These are phyloP conservation scores for Pseudocercospora ulei DNA, from an alignment of 2,329 filamentous ascomycete genomes.

Conservation along the genomic window DNA sequence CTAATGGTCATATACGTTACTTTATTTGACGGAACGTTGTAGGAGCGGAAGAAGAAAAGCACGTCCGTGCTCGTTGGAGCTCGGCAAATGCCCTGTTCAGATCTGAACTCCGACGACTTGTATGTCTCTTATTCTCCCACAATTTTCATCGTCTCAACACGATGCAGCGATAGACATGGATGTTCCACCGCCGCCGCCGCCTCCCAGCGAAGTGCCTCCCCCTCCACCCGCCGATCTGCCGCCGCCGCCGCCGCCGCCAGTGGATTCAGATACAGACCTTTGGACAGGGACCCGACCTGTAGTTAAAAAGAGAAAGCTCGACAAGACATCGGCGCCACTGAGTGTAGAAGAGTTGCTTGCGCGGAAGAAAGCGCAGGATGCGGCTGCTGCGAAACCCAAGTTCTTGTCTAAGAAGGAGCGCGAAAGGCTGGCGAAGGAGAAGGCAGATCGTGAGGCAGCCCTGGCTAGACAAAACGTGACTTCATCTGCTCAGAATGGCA, in stretches of 20 bases:
- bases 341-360: conserved; percentile 78
- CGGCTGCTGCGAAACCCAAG: conserved; percentile 74
- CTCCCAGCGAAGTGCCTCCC: conserved; percentile 20
- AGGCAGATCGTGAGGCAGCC: conserved; percentile 58
- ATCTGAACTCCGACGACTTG: too few species aligned
- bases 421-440: conserved; percentile 69
- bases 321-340: conserved; percentile 46
- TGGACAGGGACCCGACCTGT: background rate
- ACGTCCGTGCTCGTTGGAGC: too few species aligned
- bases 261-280: conserved; percentile 1
- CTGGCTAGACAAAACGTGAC: conserved; percentile 49
- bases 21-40: too few species aligned
- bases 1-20: too few species aligned
- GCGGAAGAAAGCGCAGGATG: conserved; percentile 77
- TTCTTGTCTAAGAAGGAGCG: conserved; percentile 77
- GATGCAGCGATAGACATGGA: conserved; percentile 6
- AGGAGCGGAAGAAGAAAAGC: too few species aligned
- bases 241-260: conserved; percentile 11
- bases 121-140: too few species aligned
- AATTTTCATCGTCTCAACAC: too few species aligned
- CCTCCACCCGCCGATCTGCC: conserved; percentile 13
- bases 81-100: too few species aligned
- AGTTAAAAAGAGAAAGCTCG: conserved; percentile 44
- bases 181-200: conserved; percentile 15
- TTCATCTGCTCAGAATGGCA: conserved; percentile 11